A percentile compares a stretch with the other conserved stretches of the same genome.
Conservation (phyloP, 176 grass and related monocot species). For the Ananas comosus region DNA sequence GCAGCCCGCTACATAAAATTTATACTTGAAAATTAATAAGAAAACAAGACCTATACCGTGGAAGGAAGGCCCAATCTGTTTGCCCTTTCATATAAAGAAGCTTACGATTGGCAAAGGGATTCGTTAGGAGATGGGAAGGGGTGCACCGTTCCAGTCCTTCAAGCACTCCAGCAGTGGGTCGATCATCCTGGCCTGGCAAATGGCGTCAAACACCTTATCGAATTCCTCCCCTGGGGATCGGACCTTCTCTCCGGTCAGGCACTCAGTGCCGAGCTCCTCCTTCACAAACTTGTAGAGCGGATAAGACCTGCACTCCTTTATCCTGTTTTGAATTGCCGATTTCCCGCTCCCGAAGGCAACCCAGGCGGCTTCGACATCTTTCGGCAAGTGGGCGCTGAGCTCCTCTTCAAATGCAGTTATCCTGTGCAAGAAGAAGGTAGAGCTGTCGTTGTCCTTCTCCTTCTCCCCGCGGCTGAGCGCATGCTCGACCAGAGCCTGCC, state of each 20-base stretch:
- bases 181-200: constrained; percentile 44
- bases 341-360: constrained; percentile 39
- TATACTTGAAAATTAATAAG: too few relatives aligned
- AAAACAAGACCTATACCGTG: too few relatives aligned
- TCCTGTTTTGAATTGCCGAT: constrained; percentile 30
- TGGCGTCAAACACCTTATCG: constrained; percentile 62
- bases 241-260: constrained; percentile 61
- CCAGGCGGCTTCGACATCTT: constrained; percentile 42
- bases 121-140: constrained; percentile 47
- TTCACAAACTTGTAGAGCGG: constrained; percentile 61
- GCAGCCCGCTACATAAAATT: too few relatives aligned
- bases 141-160: constrained; percentile 70
- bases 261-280: constrained; percentile 44
- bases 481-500: neutral
- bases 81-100: neutral
- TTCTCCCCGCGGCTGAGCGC: neutral
- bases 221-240: constrained; percentile 59
- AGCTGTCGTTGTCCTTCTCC: neutral
- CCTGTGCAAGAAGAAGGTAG: neutral
- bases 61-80: too few relatives aligned
- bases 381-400: constrained; percentile 36
- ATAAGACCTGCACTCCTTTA: constrained; percentile 62
- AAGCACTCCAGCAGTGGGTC: constrained; percentile 70
- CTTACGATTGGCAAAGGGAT: neutral
- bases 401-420: constrained; percentile 21